phyloP scores from a whole-genome alignment of 2,329 filamentous ascomycete genomes.

The Colletotrichum musae region DNA sequence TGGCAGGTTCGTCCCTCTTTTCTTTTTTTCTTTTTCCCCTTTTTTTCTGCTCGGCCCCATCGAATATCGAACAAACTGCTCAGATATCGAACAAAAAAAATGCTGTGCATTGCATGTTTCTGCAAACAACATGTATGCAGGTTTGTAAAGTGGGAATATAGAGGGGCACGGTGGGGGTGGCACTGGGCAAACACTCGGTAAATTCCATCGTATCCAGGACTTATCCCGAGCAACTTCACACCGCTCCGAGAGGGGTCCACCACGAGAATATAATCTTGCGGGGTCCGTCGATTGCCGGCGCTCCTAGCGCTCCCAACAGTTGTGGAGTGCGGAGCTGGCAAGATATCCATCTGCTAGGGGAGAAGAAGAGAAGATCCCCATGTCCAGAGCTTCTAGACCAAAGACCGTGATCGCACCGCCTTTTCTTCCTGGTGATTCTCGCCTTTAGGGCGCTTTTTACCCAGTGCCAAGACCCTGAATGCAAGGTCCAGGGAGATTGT shows the following conservation, averaged over 20 bases:
- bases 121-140: background rate
- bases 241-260: background rate
- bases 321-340: conserved; percentile 20
- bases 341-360: background rate
- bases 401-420: background rate
- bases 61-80: background rate
- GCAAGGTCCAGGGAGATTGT: background rate
- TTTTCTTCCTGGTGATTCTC: background rate
- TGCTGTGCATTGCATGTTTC: background rate
- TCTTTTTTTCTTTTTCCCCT: too few species aligned
- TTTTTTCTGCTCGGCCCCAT: too few species aligned
- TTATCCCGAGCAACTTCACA: background rate
- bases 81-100: background rate
- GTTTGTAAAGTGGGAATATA: conserved; percentile 20
- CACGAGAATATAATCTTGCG: conserved; percentile 13
- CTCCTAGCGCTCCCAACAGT: conserved; percentile 10
- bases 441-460: background rate
- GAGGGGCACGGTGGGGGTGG: background rate
- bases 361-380: background rate
- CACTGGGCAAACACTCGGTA: background rate
- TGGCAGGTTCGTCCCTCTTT: too few species aligned
- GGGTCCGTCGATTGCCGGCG: conserved; percentile 12
- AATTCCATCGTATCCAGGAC: background rate
- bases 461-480: background rate
- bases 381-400: too few species aligned